Evolutionary conservation across 176 grass and related monocot species (phyloP).

Genomic region (Phragmites australis): DNA sequence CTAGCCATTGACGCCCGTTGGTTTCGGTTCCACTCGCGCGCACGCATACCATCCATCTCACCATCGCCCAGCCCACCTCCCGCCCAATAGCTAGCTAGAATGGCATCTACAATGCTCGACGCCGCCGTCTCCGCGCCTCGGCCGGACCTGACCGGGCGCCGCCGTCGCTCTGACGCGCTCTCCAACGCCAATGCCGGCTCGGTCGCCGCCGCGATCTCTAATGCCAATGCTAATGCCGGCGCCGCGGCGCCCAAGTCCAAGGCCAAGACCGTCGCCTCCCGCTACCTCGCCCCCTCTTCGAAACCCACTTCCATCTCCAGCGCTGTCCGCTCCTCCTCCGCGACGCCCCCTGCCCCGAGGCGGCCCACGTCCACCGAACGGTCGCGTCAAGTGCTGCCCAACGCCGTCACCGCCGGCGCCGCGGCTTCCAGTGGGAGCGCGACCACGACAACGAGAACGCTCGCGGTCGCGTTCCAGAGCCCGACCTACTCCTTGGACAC

Average conservation of each 20-base stretch:
- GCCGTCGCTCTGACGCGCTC: conserved; percentile 6
- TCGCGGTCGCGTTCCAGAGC: conserved; percentile 77
- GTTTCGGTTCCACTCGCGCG: too few relatives aligned
- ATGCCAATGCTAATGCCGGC: conserved; percentile 10
- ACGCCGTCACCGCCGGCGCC: neutral
- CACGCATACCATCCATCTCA: neutral
- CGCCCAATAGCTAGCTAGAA: neutral
- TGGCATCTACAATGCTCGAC: conserved; percentile 10
- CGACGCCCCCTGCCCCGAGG: neutral
- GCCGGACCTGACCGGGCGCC: neutral
- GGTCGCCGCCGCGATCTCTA: conserved; percentile 23
- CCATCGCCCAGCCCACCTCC: neutral
- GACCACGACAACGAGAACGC: conserved; percentile 40
- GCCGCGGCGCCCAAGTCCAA: neutral
- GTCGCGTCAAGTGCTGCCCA: neutral
- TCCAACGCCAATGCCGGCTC: neutral
- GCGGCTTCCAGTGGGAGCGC: conserved; percentile 2
- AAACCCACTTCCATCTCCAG: neutral
- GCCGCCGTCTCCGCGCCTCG: neutral
- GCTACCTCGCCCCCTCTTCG: conserved; percentile 33
- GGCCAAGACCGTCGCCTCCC: conserved; percentile 22
- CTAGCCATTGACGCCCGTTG: too few relatives aligned
- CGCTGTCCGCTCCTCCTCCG: neutral
- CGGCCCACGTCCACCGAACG: conserved; percentile 23
- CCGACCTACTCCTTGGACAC: conserved; percentile 51